Conservation (phyloP, 108 stramenopile genomes). For the Nannochloropsis gaditana region DNA sequence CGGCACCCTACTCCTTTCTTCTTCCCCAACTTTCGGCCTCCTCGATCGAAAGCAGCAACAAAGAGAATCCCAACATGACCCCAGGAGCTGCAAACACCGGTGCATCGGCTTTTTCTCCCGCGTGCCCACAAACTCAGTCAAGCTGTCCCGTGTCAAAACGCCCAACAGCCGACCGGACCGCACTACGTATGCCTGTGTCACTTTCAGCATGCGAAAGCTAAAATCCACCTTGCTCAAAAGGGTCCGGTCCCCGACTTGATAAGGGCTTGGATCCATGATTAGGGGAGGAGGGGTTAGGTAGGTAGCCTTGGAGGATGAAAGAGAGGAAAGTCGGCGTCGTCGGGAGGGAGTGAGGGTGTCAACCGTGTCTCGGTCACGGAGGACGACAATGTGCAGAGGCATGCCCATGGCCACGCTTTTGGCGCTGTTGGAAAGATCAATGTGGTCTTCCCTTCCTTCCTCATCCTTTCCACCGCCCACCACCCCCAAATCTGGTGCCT, state of each 20-base stretch:
- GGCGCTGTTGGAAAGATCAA: background rate
- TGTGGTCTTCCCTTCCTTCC: no score
- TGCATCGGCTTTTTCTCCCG: constrained; percentile 32
- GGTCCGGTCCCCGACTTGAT: constrained; percentile 44
- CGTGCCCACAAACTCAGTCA: constrained; percentile 28
- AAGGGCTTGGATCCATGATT: constrained; percentile 26
- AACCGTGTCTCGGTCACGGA: constrained; percentile 18
- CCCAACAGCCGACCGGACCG: constrained; percentile 44
- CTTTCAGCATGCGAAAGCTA: constrained; percentile 47
- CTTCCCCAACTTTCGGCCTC: background rate
- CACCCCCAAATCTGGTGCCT: background rate
- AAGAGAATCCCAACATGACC: background rate
- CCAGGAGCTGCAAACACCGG: constrained; percentile 26
- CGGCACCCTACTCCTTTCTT: no score
- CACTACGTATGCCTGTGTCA: constrained; percentile 48
- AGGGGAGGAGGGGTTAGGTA: background rate
- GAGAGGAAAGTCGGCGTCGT: background rate
- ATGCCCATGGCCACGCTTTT: background rate
- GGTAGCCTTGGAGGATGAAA: background rate
- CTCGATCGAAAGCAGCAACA: background rate
- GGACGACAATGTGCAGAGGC: background rate
- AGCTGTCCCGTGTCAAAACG: constrained; percentile 38
- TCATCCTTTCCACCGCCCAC: background rate
- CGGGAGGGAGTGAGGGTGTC: background rate
- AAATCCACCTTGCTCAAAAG: constrained; percentile 51